A percentile compares a stretch with the other conserved stretches of the same genome.
Evolutionary conservation across 2,329 filamentous ascomycete species (phyloP).

Genomic region (Trichoderma endophyticum): DNA sequence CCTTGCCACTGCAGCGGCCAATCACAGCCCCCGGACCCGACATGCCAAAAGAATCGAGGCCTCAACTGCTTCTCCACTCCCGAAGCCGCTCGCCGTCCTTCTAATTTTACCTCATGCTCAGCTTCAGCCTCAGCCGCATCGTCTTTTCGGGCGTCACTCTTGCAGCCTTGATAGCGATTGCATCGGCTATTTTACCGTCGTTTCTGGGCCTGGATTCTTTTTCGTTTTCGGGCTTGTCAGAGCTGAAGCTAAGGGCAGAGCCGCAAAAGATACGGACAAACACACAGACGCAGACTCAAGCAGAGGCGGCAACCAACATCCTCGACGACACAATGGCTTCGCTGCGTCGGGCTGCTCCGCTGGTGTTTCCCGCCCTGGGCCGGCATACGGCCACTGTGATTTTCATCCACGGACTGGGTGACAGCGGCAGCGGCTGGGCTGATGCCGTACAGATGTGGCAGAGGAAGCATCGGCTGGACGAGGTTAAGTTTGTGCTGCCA

Average conservation of each 20-base stretch:
- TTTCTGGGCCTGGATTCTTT: neutral
- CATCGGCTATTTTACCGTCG: neutral
- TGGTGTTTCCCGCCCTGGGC: conserved; percentile 75
- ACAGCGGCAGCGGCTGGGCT: conserved; percentile 76
- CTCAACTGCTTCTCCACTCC: conserved; percentile 3
- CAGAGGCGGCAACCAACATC: neutral
- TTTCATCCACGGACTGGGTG: conserved; percentile 87
- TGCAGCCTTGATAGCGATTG: conserved; percentile 2
- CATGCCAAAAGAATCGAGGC: neutral
- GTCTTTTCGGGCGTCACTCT: neutral
- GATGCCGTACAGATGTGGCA: conserved; percentile 86
- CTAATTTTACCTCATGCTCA: conserved; percentile 17
- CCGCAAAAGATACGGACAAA: neutral
- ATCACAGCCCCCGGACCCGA: neutral
- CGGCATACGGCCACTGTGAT: conserved; percentile 94
- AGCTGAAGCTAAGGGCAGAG: neutral
- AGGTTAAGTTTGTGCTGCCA: conserved; percentile 92
- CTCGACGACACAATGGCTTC: conserved; percentile 24
- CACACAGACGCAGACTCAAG: neutral
- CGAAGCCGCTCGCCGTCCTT: neutral
- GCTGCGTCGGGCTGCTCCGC: conserved; percentile 40
- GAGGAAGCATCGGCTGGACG: conserved; percentile 71
- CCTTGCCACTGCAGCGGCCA: neutral
- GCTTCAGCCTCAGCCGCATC: neutral
- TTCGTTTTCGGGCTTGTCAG: neutral